These are phyloP conservation scores for Eutypella sp. DNA, from an alignment of 2,329 filamentous ascomycete genomes.

Conservation along the genomic window DNA sequence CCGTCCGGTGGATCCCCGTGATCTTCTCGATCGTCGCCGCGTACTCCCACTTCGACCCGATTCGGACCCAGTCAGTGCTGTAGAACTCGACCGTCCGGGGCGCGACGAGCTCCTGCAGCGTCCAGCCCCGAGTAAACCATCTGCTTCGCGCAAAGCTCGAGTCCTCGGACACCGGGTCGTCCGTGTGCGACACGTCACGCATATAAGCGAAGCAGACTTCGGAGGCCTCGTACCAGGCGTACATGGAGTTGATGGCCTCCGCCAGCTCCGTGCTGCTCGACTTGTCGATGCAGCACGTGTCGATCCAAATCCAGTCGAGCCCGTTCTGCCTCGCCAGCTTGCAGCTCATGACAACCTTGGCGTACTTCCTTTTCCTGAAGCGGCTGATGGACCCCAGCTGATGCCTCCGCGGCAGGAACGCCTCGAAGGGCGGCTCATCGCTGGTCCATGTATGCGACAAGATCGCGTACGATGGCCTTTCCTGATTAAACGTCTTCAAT, in stretches of 20 bases:
- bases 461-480: constrained; percentile 10
- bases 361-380: background rate
- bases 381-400: background rate
- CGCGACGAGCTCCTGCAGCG: constrained; percentile 11
- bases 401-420: background rate
- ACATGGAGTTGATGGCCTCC: constrained; percentile 1
- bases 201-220: background rate
- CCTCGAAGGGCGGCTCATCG: background rate
- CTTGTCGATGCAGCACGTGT: constrained; percentile 3
- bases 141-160: background rate
- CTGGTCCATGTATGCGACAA: constrained; percentile 11
- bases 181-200: background rate
- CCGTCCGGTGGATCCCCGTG: constrained; percentile 17
- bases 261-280: background rate
- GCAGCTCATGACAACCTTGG: background rate
- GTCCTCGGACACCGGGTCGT: background rate
- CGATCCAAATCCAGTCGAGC: background rate
- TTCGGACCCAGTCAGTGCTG: constrained; percentile 6
- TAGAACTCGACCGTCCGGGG: constrained; percentile 10
- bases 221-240: background rate
- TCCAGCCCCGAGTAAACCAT: constrained; percentile 4
- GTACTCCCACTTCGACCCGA: constrained; percentile 1
- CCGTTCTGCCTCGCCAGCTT: background rate
- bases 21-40: constrained; percentile 19
- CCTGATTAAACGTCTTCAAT: background rate